Conservation (phyloP, 148 eudicot genomes). For the Cornus kousa region DNA sequence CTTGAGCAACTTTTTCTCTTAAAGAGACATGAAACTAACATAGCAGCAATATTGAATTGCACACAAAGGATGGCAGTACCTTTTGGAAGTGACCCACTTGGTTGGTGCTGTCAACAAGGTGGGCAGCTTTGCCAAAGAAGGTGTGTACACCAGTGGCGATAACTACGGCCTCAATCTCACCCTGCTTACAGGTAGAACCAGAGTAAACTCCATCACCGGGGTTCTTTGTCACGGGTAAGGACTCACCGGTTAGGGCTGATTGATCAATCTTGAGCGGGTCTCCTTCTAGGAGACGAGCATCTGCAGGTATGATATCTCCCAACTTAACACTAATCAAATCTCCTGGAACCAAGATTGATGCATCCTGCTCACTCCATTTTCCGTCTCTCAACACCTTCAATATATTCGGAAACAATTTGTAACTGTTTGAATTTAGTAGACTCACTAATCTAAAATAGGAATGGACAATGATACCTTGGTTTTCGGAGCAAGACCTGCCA, state of each 20-base stretch:
- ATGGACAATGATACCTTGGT: slow-evolving; percentile 33
- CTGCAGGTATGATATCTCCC: slow-evolving; percentile 86
- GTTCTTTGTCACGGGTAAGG: slow-evolving; percentile 58
- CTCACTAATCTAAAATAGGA: not conserved
- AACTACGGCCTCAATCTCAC: slow-evolving; percentile 73
- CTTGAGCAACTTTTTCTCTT: not conserved
- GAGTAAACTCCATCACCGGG: slow-evolving; percentile 69
- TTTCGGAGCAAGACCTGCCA: slow-evolving; percentile 75
- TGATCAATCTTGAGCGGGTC: slow-evolving; percentile 79
- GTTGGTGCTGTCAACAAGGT: slow-evolving; percentile 70
- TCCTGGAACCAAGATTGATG: slow-evolving; percentile 69
- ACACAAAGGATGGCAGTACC: slow-evolving; percentile 20
- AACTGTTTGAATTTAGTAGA: not conserved
- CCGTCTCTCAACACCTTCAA: slow-evolving; percentile 64
- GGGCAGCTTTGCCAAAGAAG: slow-evolving; percentile 85
- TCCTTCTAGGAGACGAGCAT: slow-evolving; percentile 74
- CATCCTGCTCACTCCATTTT: slow-evolving; percentile 71
- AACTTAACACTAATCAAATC: slow-evolving; percentile 68
- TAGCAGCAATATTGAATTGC: not conserved
- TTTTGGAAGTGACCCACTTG: slow-evolving; percentile 77
- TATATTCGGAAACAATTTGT: not conserved
- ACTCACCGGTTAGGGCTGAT: slow-evolving; percentile 81
- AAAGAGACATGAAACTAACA: not conserved
- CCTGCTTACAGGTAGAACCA: slow-evolving; percentile 80
- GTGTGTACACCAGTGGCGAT: slow-evolving; percentile 78